Conservation (phyloP, 208 protist genomes). For the Acanthamoeba quina region DNA sequence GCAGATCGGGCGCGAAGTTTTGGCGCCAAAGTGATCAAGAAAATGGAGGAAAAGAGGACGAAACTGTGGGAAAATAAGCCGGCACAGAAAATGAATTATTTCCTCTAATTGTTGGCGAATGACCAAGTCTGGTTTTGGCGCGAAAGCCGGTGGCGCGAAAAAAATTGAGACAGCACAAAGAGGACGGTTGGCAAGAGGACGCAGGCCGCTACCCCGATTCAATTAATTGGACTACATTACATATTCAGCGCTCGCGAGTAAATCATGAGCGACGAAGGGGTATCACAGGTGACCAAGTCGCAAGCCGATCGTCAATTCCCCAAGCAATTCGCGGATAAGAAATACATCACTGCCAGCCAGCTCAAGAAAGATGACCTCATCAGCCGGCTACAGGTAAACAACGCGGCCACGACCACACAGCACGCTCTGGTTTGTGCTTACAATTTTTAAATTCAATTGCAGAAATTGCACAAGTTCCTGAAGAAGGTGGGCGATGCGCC, state of each 20-base stretch:
- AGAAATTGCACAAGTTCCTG: conserved; percentile 72
- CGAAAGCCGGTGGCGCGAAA: neutral
- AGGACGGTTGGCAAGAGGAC: neutral
- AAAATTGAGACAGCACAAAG: neutral
- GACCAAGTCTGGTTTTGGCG: neutral
- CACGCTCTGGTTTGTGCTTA: no score
- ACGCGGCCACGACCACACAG: neutral
- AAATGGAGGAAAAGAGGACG: neutral
- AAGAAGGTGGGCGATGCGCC: conserved; percentile 23
- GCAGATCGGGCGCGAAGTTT: neutral
- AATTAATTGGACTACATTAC: neutral
- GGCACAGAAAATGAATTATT: neutral
- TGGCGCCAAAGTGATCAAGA: neutral
- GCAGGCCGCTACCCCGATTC: neutral
- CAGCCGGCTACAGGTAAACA: neutral
- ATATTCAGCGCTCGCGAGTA: neutral
- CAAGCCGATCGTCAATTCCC: conserved; percentile 44
- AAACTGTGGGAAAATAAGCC: neutral
- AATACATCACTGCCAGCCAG: neutral
- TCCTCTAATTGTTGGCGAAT: no score
- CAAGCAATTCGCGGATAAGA: conserved; percentile 19
- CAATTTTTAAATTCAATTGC: conserved; percentile 2
- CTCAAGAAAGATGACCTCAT: conserved; percentile 59
- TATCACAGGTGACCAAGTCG: neutral
- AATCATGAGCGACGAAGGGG: conserved; percentile 15